These are phyloP conservation scores for Alternaria triticimaculans DNA, from an alignment of 2,329 filamentous ascomycete genomes.

Conservation along the genomic window DNA sequence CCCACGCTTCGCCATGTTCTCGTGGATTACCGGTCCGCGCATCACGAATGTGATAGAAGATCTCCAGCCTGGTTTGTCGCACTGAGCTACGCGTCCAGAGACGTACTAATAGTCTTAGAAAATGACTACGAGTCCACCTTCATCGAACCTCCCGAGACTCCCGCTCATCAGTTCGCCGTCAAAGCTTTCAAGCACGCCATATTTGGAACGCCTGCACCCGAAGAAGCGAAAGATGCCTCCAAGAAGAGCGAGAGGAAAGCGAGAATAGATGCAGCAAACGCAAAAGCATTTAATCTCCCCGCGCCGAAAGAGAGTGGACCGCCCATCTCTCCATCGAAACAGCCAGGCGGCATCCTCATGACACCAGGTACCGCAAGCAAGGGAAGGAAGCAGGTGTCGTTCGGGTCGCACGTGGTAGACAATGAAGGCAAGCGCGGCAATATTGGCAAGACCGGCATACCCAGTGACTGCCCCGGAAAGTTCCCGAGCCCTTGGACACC, in stretches of 20 bases:
- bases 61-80: slow-evolving; percentile 39
- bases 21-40: slow-evolving; percentile 49
- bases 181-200: slow-evolving; percentile 71
- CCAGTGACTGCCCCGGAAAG: slow-evolving; percentile 56
- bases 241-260: slow-evolving; percentile 37
- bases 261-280: slow-evolving; percentile 33
- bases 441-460: slow-evolving; percentile 55
- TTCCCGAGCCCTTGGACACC: slow-evolving; percentile 60
- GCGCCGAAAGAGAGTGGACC: slow-evolving; percentile 29
- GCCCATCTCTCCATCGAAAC: slow-evolving; percentile 61
- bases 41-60: slow-evolving; percentile 48
- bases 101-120: slow-evolving; percentile 31
- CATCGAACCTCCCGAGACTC: slow-evolving; percentile 67
- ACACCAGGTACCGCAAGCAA: slow-evolving; percentile 66
- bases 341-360: slow-evolving; percentile 66
- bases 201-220: slow-evolving; percentile 67
- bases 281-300: slow-evolving; percentile 25
- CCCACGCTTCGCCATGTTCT: slow-evolving; percentile 38
- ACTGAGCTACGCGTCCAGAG: background rate
- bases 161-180: slow-evolving; percentile 70
- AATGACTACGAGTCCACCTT: slow-evolving; percentile 49
- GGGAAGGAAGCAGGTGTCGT: slow-evolving; percentile 67
- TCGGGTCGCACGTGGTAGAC: slow-evolving; percentile 63
- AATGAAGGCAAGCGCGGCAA: slow-evolving; percentile 60
- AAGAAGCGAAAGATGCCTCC: slow-evolving; percentile 45